Evolutionary conservation across 139 green algal genomes (phyloP).

Genomic region (Volvox africanus): DNA sequence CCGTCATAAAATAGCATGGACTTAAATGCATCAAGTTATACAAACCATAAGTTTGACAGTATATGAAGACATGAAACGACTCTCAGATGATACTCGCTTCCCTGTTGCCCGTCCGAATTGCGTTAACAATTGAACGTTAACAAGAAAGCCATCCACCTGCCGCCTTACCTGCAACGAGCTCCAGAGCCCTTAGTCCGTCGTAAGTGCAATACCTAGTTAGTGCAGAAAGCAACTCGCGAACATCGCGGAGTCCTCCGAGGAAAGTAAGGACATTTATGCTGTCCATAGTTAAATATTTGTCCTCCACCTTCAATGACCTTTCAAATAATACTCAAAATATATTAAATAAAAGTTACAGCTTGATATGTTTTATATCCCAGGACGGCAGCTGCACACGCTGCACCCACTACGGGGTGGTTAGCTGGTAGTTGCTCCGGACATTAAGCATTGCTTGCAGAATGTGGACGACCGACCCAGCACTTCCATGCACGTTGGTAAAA

Average conservation of each 20-base stretch:
- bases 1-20: background rate
- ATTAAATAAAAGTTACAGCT: background rate
- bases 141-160: background rate
- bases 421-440: background rate
- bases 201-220: background rate
- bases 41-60: background rate
- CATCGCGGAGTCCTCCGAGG: background rate
- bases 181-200: background rate
- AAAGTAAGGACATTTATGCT: conserved; percentile 9
- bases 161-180: background rate
- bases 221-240: background rate
- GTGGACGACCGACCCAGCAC: background rate
- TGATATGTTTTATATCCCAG: background rate
- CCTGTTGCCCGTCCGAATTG: background rate
- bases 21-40: background rate
- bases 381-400: background rate
- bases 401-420: conserved; percentile 1
- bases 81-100: background rate
- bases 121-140: background rate
- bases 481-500: background rate
- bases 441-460: background rate
- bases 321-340: background rate
- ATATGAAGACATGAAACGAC: background rate
- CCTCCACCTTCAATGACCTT: background rate
- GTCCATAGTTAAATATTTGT: background rate